phyloP scores from a whole-genome alignment of 306 rosid genomes.

The Cucurbita maxima region DNA sequence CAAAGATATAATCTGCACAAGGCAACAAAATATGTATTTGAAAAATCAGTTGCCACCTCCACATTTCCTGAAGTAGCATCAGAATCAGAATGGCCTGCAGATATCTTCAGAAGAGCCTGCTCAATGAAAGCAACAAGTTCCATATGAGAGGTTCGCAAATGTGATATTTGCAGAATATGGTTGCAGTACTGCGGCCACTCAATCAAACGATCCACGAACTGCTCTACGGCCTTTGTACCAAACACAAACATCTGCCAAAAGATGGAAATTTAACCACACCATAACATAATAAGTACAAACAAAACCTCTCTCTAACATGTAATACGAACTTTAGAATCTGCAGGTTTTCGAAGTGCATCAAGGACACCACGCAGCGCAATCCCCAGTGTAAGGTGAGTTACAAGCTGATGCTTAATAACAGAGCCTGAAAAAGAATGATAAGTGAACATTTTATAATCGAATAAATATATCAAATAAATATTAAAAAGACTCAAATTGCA shows the following conservation, averaged over 20 bases:
- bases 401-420: constrained; percentile 86
- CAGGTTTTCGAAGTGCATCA: constrained; percentile 97
- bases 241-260: constrained; percentile 81
- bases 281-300: not conserved
- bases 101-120: constrained; percentile 77
- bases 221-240: constrained; percentile 90
- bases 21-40: not conserved
- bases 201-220: constrained; percentile 87
- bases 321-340: constrained; percentile 78
- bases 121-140: constrained; percentile 77
- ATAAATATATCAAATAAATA: not conserved
- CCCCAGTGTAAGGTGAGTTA: constrained; percentile 85
- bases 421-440: constrained; percentile 41
- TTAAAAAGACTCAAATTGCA: not conserved
- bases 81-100: constrained; percentile 61
- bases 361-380: constrained; percentile 89
- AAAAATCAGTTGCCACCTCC: constrained; percentile 36
- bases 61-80: constrained; percentile 48
- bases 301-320: not conserved
- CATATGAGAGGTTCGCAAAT: constrained; percentile 61
- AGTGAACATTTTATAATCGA: not conserved
- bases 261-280: constrained; percentile 5
- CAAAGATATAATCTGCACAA: not conserved
- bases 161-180: constrained; percentile 93
- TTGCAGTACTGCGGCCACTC: constrained; percentile 99